Base-by-base conservation (phyloP, 2,329 filamentous ascomycete species). In the Penicillium sp. region DNA sequence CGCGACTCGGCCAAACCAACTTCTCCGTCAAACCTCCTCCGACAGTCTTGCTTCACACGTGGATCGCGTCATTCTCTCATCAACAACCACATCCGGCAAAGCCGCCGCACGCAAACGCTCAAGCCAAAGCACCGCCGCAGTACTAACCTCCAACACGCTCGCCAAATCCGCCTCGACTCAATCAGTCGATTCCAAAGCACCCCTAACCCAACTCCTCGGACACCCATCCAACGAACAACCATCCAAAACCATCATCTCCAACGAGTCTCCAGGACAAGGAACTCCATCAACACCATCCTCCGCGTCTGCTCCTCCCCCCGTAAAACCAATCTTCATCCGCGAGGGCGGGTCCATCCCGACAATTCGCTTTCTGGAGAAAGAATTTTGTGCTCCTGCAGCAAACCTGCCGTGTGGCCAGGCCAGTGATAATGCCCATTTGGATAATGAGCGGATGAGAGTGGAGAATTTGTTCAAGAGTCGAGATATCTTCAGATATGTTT, bases 291-390 rank as follows among this genome's bases (percentile, higher is more conserved):
- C 29, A 7, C 29, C 29, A 32, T 18, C 18, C 18, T 33, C n/a
- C 13, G 9, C 40, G 4, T 43, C 40, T 2, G 18, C 29, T 18
- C 36, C 37, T 18, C 13, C 42, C 28, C 36, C 46, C 13, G 54
- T 66, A 9, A 60, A 63, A 46, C 91, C 90, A 0, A 76, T 98
- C 3, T 97, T 95, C 66, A 98, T 98, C 57, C 82, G 93, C 8
- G 93, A 98, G 70, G 93, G 93, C 9, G 93, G 93, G 4, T 94
- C 87, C 0, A 98, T 98, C 57, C 93, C 93, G 0, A 88, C 88
- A 0, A 97, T 97, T 48, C 77, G 93, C 5, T 97, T 97, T 64
- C 66, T 97, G 34, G 91, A 97, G 67, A 95, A 95, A 72, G 89
- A 95, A 61, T 96, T 97, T 64, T 78, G 79, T 3, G 93, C 93